These are phyloP conservation scores for Rheum nobile DNA, from an alignment of 148 eudicot genomes.

Conservation along the genomic window DNA sequence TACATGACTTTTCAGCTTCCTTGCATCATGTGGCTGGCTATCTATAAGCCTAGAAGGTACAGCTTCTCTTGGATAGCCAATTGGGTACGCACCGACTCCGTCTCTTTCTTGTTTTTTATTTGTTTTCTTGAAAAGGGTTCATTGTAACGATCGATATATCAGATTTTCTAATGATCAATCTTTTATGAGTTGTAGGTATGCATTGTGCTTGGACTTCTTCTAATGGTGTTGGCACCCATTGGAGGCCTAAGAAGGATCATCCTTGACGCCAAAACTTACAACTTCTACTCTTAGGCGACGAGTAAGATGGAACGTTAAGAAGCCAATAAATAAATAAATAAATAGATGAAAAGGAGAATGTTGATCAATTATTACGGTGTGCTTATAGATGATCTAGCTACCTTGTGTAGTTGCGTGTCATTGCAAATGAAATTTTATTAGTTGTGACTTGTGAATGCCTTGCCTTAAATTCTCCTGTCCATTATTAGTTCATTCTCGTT, in stretches of 20 bases:
- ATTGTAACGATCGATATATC: no score
- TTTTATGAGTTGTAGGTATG: not conserved
- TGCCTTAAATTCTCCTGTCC: no score
- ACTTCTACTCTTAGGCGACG: not conserved
- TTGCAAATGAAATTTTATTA: not conserved
- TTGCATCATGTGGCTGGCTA: slow-evolving; percentile 8
- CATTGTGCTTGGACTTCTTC: not conserved
- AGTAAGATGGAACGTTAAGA: not conserved
- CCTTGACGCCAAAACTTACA: slow-evolving; percentile 1
- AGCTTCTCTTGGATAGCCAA: slow-evolving; percentile 2
- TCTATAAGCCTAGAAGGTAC: slow-evolving; percentile 9
- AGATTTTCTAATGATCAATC: not conserved
- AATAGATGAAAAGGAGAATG: not conserved
- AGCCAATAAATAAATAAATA: not conserved
- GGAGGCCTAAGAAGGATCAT: slow-evolving; percentile 6
- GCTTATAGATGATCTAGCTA: not conserved
- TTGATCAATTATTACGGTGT: not conserved
- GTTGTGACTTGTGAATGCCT: not conserved
- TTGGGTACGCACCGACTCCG: not conserved
- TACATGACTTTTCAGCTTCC: slow-evolving; percentile 1
- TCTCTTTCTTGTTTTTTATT: not conserved
- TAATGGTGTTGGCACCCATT: slow-evolving; percentile 5
- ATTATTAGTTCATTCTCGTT: no score
- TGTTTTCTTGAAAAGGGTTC: not conserved
- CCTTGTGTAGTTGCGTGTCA: not conserved